These are phyloP conservation scores for Phytophthora capsici DNA, from an alignment of 352 stramenopile genomes.

Conservation along the genomic window DNA sequence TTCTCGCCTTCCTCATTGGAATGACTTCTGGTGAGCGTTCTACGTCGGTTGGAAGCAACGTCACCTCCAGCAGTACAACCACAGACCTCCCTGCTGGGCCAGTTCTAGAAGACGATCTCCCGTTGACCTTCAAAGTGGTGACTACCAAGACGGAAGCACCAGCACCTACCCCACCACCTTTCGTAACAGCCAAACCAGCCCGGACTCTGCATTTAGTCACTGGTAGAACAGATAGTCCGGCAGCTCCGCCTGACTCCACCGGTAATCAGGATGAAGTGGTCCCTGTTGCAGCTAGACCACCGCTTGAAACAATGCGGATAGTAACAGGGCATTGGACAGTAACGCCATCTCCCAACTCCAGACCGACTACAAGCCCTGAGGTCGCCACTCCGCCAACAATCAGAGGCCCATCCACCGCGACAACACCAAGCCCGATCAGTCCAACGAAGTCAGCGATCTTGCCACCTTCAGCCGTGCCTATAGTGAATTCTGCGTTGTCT, in stretches of 20 bases:
- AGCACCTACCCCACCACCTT: background rate
- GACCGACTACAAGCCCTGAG: background rate
- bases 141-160: background rate
- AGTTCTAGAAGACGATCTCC: background rate
- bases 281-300: background rate
- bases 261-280: background rate
- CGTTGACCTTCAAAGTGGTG: background rate
- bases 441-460: background rate
- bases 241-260: background rate
- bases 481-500: background rate
- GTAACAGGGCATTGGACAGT: background rate
- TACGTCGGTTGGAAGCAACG: background rate
- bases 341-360: background rate
- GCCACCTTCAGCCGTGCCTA: background rate
- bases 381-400: background rate
- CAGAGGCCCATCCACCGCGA: background rate
- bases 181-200: background rate
- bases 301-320: background rate
- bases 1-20: background rate
- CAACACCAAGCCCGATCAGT: background rate
- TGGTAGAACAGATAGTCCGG: background rate
- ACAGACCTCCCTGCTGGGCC: background rate
- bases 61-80: background rate
- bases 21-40: background rate
- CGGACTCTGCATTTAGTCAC: background rate